A percentile compares a stretch with the other conserved stretches of the same genome.
Conservation (phyloP, 441 rosid species). For the Pelargonium cotyledonis region DNA sequence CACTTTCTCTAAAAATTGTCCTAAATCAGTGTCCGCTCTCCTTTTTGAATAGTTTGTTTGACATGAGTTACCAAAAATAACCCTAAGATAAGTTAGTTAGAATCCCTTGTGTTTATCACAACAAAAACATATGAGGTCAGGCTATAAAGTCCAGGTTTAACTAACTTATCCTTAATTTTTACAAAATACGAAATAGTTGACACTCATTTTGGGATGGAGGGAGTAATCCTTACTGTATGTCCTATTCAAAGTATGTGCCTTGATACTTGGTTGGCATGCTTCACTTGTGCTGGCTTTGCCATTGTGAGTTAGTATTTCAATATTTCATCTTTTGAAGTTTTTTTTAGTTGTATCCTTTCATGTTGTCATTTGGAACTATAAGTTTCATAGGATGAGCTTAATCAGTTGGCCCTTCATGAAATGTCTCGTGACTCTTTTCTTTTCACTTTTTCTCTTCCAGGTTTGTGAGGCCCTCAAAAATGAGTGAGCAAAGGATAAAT, state of each 20-base stretch:
- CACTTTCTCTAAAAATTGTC: no score
- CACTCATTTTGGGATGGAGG: no score
- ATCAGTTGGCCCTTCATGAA: not conserved
- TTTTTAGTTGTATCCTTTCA: no score
- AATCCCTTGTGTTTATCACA: no score
- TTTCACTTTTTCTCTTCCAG: constrained; percentile 27
- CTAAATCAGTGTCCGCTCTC: no score
- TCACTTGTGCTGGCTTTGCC: not conserved
- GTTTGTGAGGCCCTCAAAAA: constrained; percentile 78
- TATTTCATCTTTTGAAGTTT: no score
- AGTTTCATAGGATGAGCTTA: not conserved
- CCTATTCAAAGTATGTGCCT: not conserved
- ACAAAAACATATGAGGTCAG: no score
- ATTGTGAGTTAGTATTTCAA: not conserved
- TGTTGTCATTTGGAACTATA: not conserved
- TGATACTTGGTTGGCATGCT: constrained; percentile 1
- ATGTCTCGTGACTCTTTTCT: not conserved
- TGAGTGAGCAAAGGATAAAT: constrained; percentile 63
- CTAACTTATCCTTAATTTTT: constrained; percentile 12
- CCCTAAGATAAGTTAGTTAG: no score
- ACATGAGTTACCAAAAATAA: no score
- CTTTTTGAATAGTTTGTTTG: no score
- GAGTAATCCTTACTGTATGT: not conserved
- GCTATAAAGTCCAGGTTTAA: no score
- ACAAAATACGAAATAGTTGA: no score